These are phyloP conservation scores for Rhodotorula paludigena DNA, from an alignment of 768 basidiomycete species.

Conservation along the genomic window DNA sequence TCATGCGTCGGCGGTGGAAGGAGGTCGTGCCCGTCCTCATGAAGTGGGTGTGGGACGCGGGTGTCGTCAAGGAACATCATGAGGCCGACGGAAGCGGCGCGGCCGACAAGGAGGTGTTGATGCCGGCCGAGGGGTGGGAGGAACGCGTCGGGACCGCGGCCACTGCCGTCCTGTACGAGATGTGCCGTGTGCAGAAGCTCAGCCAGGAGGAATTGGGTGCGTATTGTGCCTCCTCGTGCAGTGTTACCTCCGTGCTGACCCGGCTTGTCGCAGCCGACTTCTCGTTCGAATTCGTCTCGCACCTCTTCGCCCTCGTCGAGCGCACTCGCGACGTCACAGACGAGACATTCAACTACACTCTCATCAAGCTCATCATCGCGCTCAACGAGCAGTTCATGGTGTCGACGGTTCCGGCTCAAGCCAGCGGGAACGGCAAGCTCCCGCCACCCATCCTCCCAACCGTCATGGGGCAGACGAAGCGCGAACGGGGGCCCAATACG, in stretches of 20 bases:
- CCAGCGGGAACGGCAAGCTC: conserved; percentile 6
- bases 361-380: conserved; percentile 87
- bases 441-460: conserved; percentile 33
- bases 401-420: conserved; percentile 15
- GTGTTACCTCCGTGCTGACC: background rate
- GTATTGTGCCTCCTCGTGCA: conserved; percentile 43
- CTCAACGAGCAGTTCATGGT: conserved; percentile 99
- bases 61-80: conserved; percentile 63
- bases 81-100: conserved; percentile 48
- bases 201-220: conserved; percentile 70
- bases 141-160: conserved; percentile 39
- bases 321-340: conserved; percentile 80
- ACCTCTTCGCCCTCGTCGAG: conserved; percentile 88
- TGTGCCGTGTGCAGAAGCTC: conserved; percentile 83
- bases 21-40: conserved; percentile 73
- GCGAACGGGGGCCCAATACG: conserved; percentile 56
- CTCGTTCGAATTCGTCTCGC: conserved; percentile 75
- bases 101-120: conserved; percentile 2
- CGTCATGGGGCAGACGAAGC: conserved; percentile 4
- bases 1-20: conserved; percentile 57
- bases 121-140: conserved; percentile 37
- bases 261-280: conserved; percentile 62
- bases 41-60: conserved; percentile 69
- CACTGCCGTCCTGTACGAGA: conserved; percentile 64
- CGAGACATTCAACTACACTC: conserved; percentile 88